These are phyloP conservation scores for Penicillium mononematosum DNA, from an alignment of 495 filamentous ascomycete species.

Conservation along the genomic window DNA sequence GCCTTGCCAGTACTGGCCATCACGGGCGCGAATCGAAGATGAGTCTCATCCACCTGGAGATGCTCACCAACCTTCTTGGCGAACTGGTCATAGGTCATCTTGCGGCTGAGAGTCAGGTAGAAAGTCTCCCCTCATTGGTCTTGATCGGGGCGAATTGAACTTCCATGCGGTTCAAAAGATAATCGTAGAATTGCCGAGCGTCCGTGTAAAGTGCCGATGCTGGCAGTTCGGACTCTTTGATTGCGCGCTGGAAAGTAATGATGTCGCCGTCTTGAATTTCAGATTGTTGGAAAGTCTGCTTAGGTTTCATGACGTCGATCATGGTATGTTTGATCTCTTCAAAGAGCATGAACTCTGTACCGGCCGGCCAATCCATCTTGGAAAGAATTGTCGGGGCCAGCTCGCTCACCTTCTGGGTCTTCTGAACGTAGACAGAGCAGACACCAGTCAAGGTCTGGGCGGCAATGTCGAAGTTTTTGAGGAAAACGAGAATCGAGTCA, in stretches of 20 bases:
- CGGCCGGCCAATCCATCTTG: constrained; percentile 81
- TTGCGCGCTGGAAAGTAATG: constrained; percentile 79
- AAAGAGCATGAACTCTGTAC: constrained; percentile 65
- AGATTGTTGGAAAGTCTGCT: constrained; percentile 79
- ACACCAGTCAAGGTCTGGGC: constrained; percentile 71
- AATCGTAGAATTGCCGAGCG: constrained; percentile 86
- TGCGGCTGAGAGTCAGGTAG: constrained; percentile 72
- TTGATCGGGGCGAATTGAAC: constrained; percentile 53
- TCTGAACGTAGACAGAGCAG: constrained; percentile 80
- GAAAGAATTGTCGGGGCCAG: constrained; percentile 76
- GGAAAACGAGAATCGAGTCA: constrained; percentile 75
- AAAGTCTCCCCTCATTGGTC: constrained; percentile 55
- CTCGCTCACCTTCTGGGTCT: constrained; percentile 82
- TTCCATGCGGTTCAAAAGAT: constrained; percentile 76
- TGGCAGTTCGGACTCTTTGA: constrained; percentile 60
- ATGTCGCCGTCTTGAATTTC: constrained; percentile 98
- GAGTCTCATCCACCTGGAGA: constrained; percentile 73
- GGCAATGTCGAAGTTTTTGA: constrained; percentile 86
- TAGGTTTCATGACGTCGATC: constrained; percentile 93
- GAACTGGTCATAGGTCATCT: constrained; percentile 87
- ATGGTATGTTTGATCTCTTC: constrained; percentile 98
- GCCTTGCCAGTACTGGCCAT: constrained; percentile 70
- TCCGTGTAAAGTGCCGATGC: constrained; percentile 54
- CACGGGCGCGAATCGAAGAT: constrained; percentile 86
- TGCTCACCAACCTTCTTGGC: constrained; percentile 82